Evolutionary conservation across 768 basidiomycete genomes (phyloP).

Genomic region (Suillus hirtellus): DNA sequence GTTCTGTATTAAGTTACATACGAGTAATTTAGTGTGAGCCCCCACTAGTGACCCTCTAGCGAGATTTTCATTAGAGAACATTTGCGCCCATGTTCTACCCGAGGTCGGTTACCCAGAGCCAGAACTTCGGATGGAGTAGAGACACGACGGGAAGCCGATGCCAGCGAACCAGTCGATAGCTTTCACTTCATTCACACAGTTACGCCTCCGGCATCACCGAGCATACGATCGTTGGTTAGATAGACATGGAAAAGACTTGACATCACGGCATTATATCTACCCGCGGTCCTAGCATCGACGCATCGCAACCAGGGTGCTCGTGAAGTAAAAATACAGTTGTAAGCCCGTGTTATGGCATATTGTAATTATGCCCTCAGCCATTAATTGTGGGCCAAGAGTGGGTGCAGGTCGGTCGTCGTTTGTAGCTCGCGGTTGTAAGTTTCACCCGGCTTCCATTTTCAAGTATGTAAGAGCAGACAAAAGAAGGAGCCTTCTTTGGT

Average conservation of each 20-base stretch:
- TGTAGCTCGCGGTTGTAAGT: no score
- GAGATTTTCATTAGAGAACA: not conserved
- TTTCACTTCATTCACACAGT: constrained; percentile 1
- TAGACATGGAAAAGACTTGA: not conserved
- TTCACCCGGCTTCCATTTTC: not conserved
- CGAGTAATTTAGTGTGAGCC: not conserved
- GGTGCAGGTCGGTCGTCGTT: not conserved
- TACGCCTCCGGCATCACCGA: constrained; percentile 8
- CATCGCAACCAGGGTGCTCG: constrained; percentile 2
- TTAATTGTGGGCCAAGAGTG: not conserved
- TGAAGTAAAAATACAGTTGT: constrained; percentile 3
- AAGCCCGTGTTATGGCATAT: constrained; percentile 20
- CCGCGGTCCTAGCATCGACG: not conserved
- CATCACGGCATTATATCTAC: constrained; percentile 3
- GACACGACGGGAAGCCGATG: not conserved
- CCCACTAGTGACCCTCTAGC: not conserved
- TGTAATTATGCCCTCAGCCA: constrained; percentile 20
- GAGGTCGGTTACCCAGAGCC: not conserved
- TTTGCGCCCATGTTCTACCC: not conserved
- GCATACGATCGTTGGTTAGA: not conserved
- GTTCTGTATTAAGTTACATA: constrained; percentile 3
- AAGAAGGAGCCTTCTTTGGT: not conserved
- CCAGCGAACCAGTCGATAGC: not conserved
- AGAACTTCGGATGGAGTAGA: no score
- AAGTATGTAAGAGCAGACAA: not conserved